These are phyloP conservation scores for Paramecium primaurelia DNA, from an alignment of 73 alveolate genomes.

Conservation along the genomic window DNA sequence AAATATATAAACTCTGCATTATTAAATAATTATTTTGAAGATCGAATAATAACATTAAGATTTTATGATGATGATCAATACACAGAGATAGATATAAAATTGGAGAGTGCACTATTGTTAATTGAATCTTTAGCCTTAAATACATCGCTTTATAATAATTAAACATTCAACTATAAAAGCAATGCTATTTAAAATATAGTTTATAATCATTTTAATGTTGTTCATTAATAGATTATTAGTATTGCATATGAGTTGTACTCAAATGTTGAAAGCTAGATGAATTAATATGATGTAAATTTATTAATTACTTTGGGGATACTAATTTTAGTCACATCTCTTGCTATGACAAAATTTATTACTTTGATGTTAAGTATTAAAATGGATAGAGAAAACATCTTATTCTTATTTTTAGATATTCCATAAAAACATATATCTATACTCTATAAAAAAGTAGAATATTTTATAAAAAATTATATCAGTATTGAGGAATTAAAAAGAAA, in stretches of 20 bases:
- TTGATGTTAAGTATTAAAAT: not conserved
- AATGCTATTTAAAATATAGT: not conserved
- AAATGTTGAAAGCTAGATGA: not conserved
- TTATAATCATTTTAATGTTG: not conserved
- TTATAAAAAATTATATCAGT: slow-evolving; percentile 26
- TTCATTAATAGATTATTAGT: not conserved
- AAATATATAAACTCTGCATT: not conserved
- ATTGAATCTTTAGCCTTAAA: not conserved
- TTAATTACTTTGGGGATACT: not conserved
- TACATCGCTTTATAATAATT: not conserved
- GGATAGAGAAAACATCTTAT: slow-evolving; percentile 40
- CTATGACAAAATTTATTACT: not conserved
- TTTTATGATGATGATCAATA: not conserved
- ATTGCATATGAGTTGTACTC: not conserved
- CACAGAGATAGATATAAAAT: not conserved
- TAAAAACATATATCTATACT: not conserved
- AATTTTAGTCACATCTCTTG: not conserved
- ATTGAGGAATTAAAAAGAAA: slow-evolving; percentile 6
- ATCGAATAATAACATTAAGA: not conserved
- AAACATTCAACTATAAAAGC: not conserved
- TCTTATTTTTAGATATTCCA: slow-evolving; percentile 46
- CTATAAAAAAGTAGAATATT: slow-evolving; percentile 11
- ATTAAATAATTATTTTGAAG: not conserved
- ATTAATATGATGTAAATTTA: not conserved
- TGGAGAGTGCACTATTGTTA: not conserved